Percentiles rank a stretch among this genome's conserved stretches.
phyloP scores from a whole-genome alignment of 2,329 filamentous ascomycete genomes.

The Shiraia bambusicola region DNA sequence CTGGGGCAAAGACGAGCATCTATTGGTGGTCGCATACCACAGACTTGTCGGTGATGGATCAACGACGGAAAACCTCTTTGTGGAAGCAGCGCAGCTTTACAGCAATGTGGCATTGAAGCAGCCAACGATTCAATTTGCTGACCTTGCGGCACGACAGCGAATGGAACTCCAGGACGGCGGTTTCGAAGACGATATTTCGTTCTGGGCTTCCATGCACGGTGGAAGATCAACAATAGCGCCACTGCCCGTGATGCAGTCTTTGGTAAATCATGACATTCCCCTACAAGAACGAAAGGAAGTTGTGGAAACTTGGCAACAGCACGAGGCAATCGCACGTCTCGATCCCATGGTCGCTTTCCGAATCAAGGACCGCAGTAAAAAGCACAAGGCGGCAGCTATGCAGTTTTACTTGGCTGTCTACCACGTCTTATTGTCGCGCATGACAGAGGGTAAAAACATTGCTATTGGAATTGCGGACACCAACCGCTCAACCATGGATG shows the following conservation, averaged over 20 bases:
- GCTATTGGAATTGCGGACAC: slow-evolving; percentile 48
- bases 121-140: slow-evolving; percentile 8
- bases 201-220: slow-evolving; percentile 1
- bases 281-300: no score
- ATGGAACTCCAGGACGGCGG: slow-evolving; percentile 3
- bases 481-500: slow-evolving; percentile 31
- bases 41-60: no score
- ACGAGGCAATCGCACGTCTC: not conserved
- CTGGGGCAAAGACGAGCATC: no score
- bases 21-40: no score
- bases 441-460: slow-evolving; percentile 28
- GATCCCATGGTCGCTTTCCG: not conserved
- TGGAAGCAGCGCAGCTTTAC: slow-evolving; percentile 51
- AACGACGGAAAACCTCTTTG: no score
- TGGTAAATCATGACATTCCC: no score
- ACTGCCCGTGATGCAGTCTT: not conserved
- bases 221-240: not conserved
- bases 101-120: slow-evolving; percentile 22
- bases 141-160: slow-evolving; percentile 8
- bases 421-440: slow-evolving; percentile 18
- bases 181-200: slow-evolving; percentile 8
- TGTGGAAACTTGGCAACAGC: slow-evolving; percentile 1
- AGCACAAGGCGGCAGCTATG: slow-evolving; percentile 44
- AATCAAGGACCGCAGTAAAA: slow-evolving; percentile 20
- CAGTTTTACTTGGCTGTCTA: slow-evolving; percentile 52